Conservation (phyloP, 192 early-diverging fungal genomes). For the Mortierella claussenii region DNA sequence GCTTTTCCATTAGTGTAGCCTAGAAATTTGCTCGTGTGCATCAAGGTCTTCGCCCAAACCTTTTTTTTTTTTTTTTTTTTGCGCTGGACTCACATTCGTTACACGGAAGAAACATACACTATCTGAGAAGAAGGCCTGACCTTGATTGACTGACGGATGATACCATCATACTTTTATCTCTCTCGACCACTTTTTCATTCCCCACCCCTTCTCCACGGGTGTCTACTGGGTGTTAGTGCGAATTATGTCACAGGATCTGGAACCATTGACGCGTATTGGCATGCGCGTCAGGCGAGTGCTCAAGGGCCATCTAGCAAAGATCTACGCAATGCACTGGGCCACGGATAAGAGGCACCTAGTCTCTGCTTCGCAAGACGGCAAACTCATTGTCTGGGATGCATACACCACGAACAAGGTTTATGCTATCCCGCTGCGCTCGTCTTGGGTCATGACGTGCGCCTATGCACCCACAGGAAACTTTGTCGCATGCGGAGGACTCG, state of each 20-base stretch:
- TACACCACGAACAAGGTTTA: slow-evolving; percentile 99
- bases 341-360: slow-evolving; percentile 97
- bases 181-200: not conserved
- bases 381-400: slow-evolving; percentile 99
- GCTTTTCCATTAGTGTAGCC: no score
- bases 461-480: slow-evolving; percentile 98
- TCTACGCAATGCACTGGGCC: slow-evolving; percentile 99
- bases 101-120: not conserved
- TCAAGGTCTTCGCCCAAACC: slow-evolving; percentile 40
- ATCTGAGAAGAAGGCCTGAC: not conserved
- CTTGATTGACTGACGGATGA: no score
- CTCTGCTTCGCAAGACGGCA: slow-evolving; percentile 99
- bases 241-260: slow-evolving; percentile 85
- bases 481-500: slow-evolving; percentile 99
- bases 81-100: not conserved
- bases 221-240: slow-evolving; percentile 69
- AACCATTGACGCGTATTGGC: slow-evolving; percentile 86
- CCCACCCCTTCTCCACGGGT: not conserved
- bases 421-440: slow-evolving; percentile 97
- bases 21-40: no score
- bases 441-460: slow-evolving; percentile 99
- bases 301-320: slow-evolving; percentile 98
- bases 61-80: slow-evolving; percentile 14
- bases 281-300: slow-evolving; percentile 98
- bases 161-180: no score